A percentile compares a stretch with the other conserved stretches of the same genome.
Evolutionary conservation across 2,329 filamentous ascomycete genomes (phyloP).

Genomic region (Tolypocladium cylindrosporum): DNA sequence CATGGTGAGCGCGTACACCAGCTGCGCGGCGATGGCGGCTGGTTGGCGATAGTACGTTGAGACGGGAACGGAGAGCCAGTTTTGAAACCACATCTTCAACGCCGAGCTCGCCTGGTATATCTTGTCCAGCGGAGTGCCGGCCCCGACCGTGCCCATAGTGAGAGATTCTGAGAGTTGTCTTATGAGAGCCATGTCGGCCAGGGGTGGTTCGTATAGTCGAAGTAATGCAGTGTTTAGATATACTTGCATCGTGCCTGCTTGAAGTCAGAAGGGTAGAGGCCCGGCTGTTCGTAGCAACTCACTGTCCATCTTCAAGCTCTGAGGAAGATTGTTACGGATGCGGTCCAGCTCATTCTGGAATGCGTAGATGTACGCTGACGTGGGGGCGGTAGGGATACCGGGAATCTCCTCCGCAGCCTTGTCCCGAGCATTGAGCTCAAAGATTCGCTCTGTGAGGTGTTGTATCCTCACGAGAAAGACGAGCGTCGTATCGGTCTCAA

Average conservation of each 20-base stretch:
- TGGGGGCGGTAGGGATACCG: conserved; percentile 27
- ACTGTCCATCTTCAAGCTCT: conserved; percentile 26
- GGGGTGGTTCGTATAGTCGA: conserved; percentile 37
- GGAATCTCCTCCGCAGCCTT: conserved; percentile 20
- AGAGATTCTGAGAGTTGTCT: conserved; percentile 33
- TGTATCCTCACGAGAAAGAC: conserved; percentile 38
- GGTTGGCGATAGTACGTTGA: conserved; percentile 34
- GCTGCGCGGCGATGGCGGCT: conserved; percentile 31
- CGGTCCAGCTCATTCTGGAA: conserved; percentile 36
- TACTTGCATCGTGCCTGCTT: conserved; percentile 25
- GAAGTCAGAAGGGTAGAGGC: neutral
- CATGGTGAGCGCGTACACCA: conserved; percentile 41
- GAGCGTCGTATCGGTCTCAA: conserved; percentile 34
- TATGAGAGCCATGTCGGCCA: conserved; percentile 29
- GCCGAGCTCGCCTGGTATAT: conserved; percentile 39
- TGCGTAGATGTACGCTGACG: conserved; percentile 33
- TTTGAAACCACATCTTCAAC: conserved; percentile 37
- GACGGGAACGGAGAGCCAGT: conserved; percentile 34
- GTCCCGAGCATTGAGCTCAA: conserved; percentile 26
- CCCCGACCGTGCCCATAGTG: conserved; percentile 23
- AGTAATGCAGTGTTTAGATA: conserved; percentile 31
- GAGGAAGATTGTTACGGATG: conserved; percentile 25
- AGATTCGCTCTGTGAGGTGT: conserved; percentile 39
- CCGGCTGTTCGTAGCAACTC: conserved; percentile 6
- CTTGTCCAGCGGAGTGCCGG: conserved; percentile 34